Percentiles rank a stretch among this genome's conserved stretches.
Evolutionary conservation across 129 eudicot genomes (phyloP).

Genomic region (Ambrosia artemisiifolia): DNA sequence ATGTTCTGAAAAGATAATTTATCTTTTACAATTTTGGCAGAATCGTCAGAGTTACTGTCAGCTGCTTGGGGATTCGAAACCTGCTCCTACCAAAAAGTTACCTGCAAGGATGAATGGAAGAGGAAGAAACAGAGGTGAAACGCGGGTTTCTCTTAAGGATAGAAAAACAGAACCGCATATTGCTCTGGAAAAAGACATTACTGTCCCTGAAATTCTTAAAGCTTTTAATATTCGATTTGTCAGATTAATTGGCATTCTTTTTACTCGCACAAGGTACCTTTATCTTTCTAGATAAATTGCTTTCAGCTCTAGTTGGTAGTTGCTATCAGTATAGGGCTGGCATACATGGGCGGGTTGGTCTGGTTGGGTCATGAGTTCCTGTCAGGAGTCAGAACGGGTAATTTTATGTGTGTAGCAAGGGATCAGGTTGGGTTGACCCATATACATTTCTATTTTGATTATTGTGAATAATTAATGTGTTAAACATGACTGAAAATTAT

Average conservation of each 20-base stretch:
- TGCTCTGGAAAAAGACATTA: conserved; percentile 43
- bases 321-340: background rate
- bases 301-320: background rate
- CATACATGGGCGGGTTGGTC: background rate
- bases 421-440: background rate
- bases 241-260: conserved; percentile 85
- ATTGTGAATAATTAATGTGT: background rate
- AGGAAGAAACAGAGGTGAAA: conserved; percentile 73
- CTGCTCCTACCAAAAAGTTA: conserved; percentile 45
- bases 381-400: background rate
- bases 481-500: background rate
- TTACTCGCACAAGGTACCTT: conserved; percentile 88
- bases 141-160: conserved; percentile 49
- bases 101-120: conserved; percentile 51
- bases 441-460: background rate
- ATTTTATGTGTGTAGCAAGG: background rate
- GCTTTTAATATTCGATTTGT: conserved; percentile 64
- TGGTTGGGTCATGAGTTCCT: background rate
- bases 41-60: conserved; percentile 82
- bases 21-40: conserved; percentile 38
- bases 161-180: conserved; percentile 37
- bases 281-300: background rate
- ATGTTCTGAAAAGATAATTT: background rate
- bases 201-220: conserved; percentile 47
- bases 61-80: conserved; percentile 62